These are phyloP conservation scores for Phialemonium atrogriseum DNA, from an alignment of 2,329 filamentous ascomycete genomes.

Conservation along the genomic window DNA sequence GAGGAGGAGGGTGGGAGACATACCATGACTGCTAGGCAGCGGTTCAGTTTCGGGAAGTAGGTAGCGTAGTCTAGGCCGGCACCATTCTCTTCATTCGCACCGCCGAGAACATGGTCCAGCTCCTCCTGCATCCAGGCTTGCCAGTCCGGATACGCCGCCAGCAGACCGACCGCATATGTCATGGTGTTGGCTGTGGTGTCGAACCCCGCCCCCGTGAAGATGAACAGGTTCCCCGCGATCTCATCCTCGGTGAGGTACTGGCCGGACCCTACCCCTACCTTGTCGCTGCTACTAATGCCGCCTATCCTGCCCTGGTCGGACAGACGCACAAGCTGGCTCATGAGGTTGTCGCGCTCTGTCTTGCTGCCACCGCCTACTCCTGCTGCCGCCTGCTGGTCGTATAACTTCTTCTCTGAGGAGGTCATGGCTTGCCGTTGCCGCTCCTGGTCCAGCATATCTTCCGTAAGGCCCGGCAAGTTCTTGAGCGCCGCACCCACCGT, in stretches of 20 bases:
- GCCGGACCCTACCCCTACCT: neutral
- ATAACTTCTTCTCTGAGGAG: neutral
- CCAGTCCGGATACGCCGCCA: constrained; percentile 36
- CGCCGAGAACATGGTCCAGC: constrained; percentile 25
- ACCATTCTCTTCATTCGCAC: constrained; percentile 12
- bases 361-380: neutral
- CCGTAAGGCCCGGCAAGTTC: constrained; percentile 18
- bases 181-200: constrained; percentile 43
- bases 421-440: no score
- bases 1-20: no score
- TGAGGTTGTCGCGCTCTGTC: constrained; percentile 13
- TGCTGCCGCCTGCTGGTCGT: constrained; percentile 8
- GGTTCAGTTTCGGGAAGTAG: constrained; percentile 31
- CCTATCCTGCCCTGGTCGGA: constrained; percentile 17
- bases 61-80: constrained; percentile 31
- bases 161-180: constrained; percentile 36
- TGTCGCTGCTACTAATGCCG: constrained; percentile 8
- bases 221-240: constrained; percentile 29
- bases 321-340: constrained; percentile 20
- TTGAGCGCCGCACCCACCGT: constrained; percentile 18
- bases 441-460: constrained; percentile 19
- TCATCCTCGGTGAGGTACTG: constrained; percentile 13
- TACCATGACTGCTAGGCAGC: constrained; percentile 36
- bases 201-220: constrained; percentile 37
- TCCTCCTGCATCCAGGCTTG: constrained; percentile 46